Evolutionary conservation across 2,329 filamentous ascomycete genomes (phyloP).

Genomic region (Monilinia aucupariae): DNA sequence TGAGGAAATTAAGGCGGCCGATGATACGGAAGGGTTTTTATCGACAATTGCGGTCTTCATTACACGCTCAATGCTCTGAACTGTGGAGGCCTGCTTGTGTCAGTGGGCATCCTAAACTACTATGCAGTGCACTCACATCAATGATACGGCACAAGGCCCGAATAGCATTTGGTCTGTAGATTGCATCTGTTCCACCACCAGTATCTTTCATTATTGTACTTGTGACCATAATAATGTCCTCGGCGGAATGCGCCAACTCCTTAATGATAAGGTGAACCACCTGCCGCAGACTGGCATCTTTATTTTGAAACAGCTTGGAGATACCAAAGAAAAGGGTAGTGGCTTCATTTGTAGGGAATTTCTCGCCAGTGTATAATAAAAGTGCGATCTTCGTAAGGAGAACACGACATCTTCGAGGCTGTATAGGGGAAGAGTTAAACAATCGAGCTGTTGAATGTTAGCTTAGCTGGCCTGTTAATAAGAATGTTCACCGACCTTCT

Average conservation of each 20-base stretch:
- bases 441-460: constrained; percentile 67
- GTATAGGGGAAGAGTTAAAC: constrained; percentile 96
- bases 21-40: constrained; percentile 96
- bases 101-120: constrained; percentile 26
- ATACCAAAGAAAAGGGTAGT: constrained; percentile 98
- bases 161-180: constrained; percentile 94
- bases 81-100: constrained; percentile 69
- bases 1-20: constrained; percentile 89
- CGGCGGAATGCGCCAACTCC: constrained; percentile 88
- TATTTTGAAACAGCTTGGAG: constrained; percentile 99
- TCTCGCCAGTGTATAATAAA: constrained; percentile 93
- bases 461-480: constrained; percentile 33
- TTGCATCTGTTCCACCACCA: constrained; percentile 85
- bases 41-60: constrained; percentile 99
- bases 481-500: constrained; percentile 63
- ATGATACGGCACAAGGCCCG: constrained; percentile 94
- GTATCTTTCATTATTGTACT: constrained; percentile 99
- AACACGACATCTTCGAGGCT: constrained; percentile 93
- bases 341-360: constrained; percentile 94
- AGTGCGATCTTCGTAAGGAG: constrained; percentile 96
- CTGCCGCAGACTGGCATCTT: constrained; percentile 94
- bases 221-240: constrained; percentile 99
- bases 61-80: constrained; percentile 94
- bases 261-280: constrained; percentile 99
- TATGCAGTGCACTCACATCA: constrained; percentile 57